Percentiles rank a stretch among this genome's conserved stretches.
Conservation (phyloP, 352 stramenopile species). For the Synura sp. region DNA sequence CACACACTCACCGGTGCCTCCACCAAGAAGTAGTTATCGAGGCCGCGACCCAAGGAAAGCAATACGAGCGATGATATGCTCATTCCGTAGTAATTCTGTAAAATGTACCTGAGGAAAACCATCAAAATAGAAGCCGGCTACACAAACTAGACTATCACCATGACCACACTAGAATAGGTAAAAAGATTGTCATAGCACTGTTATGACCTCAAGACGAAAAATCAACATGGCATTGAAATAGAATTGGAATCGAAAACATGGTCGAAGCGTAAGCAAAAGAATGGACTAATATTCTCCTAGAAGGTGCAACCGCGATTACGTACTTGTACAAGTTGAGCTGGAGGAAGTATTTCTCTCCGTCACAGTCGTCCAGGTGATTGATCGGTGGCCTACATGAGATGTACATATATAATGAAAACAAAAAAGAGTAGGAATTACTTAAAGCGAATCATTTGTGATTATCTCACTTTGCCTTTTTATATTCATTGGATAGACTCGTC, state of each 20-base stretch:
- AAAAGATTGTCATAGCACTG: background rate
- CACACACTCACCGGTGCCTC: background rate
- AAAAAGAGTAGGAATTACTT: no score
- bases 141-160: no score
- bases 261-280: no score
- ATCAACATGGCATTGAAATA: no score
- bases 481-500: background rate
- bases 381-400: background rate
- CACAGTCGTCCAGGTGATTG: background rate
- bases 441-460: no score
- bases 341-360: background rate
- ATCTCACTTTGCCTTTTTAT: background rate
- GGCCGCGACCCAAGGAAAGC: background rate
- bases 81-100: background rate
- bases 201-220: no score
- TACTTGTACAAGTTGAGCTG: slow-evolving; percentile 11
- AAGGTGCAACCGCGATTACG: no score
- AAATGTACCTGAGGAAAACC: background rate
- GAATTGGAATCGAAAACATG: no score
- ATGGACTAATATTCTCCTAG: no score
- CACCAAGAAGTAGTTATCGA: background rate
- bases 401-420: no score
- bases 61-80: background rate
- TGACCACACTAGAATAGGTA: background rate
- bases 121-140: background rate